Percentiles rank a stretch among this genome's conserved stretches.
phyloP scores from a whole-genome alignment of 306 rosid species.

The Inga oerstediana region DNA sequence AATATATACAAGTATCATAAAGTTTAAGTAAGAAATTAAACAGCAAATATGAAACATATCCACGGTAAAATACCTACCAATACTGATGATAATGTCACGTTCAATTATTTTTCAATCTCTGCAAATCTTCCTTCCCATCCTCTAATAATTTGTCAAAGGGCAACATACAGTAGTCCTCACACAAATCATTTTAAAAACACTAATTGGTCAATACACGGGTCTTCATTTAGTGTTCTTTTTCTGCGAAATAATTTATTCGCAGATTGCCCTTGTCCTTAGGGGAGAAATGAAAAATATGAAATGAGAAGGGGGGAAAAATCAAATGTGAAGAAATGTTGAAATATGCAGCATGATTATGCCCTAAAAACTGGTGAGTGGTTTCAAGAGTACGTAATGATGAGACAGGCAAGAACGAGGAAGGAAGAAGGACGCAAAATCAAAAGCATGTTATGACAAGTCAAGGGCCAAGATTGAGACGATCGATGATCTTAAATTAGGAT shows the following conservation, averaged over 20 bases:
- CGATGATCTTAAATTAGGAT: not conserved
- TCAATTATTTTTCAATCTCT: not conserved
- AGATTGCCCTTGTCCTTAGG: not conserved
- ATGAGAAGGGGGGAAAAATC: not conserved
- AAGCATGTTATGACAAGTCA: not conserved
- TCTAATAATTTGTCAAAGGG: slow-evolving; percentile 6
- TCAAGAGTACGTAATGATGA: not conserved
- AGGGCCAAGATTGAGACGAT: not conserved
- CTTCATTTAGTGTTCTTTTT: not conserved
- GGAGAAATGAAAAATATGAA: not conserved
- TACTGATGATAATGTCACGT: not conserved
- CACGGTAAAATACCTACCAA: slow-evolving; percentile 33
- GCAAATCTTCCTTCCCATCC: not conserved
- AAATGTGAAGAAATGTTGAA: not conserved
- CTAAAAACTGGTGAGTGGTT: not conserved
- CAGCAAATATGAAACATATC: not conserved
- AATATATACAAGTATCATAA: not conserved
- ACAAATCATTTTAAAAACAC: not conserved
- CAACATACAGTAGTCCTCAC: not conserved
- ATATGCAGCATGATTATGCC: not conserved
- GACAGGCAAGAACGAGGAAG: not conserved
- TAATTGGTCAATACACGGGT: slow-evolving; percentile 28
- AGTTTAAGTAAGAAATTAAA: slow-evolving; percentile 15
- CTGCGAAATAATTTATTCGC: not conserved
- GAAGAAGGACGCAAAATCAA: not conserved